These are phyloP conservation scores for Pythium sukuiense DNA, from an alignment of 352 stramenopile genomes.

Conservation along the genomic window DNA sequence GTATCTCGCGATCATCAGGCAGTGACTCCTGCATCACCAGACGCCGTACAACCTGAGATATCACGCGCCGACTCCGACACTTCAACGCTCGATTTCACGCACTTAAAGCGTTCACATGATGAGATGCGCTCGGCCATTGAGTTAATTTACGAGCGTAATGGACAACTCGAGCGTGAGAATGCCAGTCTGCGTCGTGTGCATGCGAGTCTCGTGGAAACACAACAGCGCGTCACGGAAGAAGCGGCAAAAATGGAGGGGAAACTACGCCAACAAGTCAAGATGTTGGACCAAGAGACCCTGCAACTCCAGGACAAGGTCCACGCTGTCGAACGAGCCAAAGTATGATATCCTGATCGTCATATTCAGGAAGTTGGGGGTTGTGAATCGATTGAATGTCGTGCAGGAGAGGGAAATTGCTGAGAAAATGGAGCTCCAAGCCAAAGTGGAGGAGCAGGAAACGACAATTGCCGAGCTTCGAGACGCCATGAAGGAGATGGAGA, in stretches of 20 bases:
- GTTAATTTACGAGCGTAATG: conserved; percentile 24
- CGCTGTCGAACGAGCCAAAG: conserved; percentile 8
- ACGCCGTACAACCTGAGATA: conserved; percentile 6
- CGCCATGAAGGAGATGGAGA: background rate
- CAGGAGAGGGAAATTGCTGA: conserved; percentile 13
- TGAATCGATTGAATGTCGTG: background rate
- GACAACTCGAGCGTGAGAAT: conserved; percentile 6
- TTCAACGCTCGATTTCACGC: conserved; percentile 7
- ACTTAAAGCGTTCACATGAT: conserved; percentile 33
- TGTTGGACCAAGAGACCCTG: conserved; percentile 6
- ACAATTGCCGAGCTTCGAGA: conserved; percentile 6
- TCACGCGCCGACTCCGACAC: background rate
- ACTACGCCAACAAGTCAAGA: conserved; percentile 1
- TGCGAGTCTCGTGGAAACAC: background rate
- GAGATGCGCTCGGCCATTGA: conserved; percentile 32
- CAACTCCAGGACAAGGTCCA: conserved; percentile 9
- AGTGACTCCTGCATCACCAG: background rate
- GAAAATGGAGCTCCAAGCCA: conserved; percentile 3
- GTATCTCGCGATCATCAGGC: background rate
- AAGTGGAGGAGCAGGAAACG: conserved; percentile 14
- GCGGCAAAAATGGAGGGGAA: background rate
- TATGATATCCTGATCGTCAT: background rate
- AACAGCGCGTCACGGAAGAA: conserved; percentile 11
- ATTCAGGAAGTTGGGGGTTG: background rate
- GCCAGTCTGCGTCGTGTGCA: conserved; percentile 9